Conservation (phyloP, 2,329 filamentous ascomycete species). For the Drechmeria coniospora region DNA sequence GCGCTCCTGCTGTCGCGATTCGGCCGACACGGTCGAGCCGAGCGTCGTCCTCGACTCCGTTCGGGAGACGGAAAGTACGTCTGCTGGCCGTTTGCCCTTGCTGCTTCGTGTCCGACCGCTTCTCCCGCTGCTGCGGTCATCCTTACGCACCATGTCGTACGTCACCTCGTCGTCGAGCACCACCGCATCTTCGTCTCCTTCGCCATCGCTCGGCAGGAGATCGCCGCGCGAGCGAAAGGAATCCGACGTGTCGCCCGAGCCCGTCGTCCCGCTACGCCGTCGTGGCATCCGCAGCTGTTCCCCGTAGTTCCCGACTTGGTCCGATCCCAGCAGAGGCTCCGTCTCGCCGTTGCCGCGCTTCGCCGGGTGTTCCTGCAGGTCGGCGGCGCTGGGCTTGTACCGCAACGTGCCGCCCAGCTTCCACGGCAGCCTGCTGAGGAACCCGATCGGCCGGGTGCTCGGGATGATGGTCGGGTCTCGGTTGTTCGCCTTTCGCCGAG, state of each 20-base stretch:
- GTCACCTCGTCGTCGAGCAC: constrained; percentile 87
- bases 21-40: constrained; percentile 24
- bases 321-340: constrained; percentile 48
- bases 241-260: constrained; percentile 68
- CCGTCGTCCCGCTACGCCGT: constrained; percentile 62
- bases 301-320: constrained; percentile 15
- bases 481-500: constrained; percentile 32
- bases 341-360: constrained; percentile 38
- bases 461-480: constrained; percentile 84
- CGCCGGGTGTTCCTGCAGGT: constrained; percentile 74
- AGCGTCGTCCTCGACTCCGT: constrained; percentile 45
- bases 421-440: constrained; percentile 71
- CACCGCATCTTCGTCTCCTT: constrained; percentile 85
- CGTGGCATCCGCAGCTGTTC: constrained; percentile 15
- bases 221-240: constrained; percentile 80
- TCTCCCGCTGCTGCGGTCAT: constrained; percentile 50
- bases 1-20: constrained; percentile 13
- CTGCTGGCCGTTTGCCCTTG: constrained; percentile 38
- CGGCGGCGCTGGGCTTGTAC: constrained; percentile 83
- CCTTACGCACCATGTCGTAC: constrained; percentile 61
- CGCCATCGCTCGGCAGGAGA: constrained; percentile 72
- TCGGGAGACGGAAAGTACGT: constrained; percentile 24
- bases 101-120: constrained; percentile 43
- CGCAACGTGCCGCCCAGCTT: constrained; percentile 66
- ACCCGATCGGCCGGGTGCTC: constrained; percentile 71